Evolutionary conservation across 257 asterid genomes (phyloP), one percentile per base, ranked within the genome.

Genomic region (Verbena officinalis): DNA sequence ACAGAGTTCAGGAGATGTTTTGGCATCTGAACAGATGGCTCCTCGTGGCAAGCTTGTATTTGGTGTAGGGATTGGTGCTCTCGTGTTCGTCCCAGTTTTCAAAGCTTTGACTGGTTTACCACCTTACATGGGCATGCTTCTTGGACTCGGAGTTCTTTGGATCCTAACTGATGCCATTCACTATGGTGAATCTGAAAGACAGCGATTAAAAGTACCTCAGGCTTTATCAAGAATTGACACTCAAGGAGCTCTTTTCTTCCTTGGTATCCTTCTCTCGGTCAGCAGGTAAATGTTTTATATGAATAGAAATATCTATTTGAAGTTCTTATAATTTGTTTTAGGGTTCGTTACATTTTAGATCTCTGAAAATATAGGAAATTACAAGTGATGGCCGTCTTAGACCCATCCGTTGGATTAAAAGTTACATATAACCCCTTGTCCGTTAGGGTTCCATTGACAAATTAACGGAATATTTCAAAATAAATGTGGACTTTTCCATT

Each of bases 91-190:
- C 70, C 99, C 96, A 1, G 84, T 93, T 67, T 90, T 93, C 83
- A 90, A 93, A 78, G 83, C 95, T 50, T 76, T 87, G 63, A 87
- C 97, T 5, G 99, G 97, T 23, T 81, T 94, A 55, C 96, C 99
- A 31, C 99, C 99, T 20, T 94, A 88, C 81, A 86, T 94, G 95
- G 99, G 99, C 1, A 80, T 94, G 45, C 85, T 94, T 43, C 91
- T 94, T 56, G 99, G 99, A 50, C 90, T 94, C 12, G 99, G 99
- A 55, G 89, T 94, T 67, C 95, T 94, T 72, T 90, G 99, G 97
- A 67, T 90, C 72, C 80, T 94, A 64, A 94, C 99, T 2, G 97
- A 94, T 75, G 97, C 99, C 65, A 94, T 90, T 76, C 99, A 94
- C 81, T 90, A 78, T 42, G 99, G 99, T 46, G 99, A 86, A 83